These are phyloP conservation scores for Pycnococcus provasolii DNA, from an alignment of 139 green algal genomes.

Conservation along the genomic window DNA sequence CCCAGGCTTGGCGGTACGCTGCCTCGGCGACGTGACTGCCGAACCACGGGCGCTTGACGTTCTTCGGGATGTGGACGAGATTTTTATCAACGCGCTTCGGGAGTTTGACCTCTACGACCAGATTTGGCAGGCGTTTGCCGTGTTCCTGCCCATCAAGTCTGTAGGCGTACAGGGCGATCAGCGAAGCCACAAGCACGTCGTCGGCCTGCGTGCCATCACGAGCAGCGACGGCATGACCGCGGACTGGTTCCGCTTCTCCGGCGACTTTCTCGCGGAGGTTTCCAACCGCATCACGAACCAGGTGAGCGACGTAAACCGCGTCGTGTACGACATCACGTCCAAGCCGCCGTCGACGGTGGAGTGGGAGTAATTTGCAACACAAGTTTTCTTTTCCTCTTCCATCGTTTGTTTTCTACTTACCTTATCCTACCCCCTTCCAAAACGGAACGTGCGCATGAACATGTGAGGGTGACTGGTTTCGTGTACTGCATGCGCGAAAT, in stretches of 20 bases:
- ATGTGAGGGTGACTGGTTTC: too few species aligned
- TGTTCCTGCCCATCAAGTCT: constrained; percentile 84
- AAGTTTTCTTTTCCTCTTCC: too few species aligned
- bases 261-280: constrained; percentile 74
- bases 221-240: constrained; percentile 94
- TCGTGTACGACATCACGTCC: constrained; percentile 96
- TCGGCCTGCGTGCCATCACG: constrained; percentile 60
- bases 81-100: constrained; percentile 86
- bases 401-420: too few species aligned
- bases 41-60: constrained; percentile 49
- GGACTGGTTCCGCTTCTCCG: constrained; percentile 94
- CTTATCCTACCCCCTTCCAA: too few species aligned
- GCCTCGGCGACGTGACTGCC: constrained; percentile 88
- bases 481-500: too few species aligned
- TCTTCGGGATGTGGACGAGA: constrained; percentile 81
- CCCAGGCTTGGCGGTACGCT: constrained; percentile 85
- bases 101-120: constrained; percentile 94
- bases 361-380: constrained; percentile 71
- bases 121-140: constrained; percentile 99
- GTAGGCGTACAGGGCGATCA: constrained; percentile 76
- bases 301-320: constrained; percentile 78
- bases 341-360: constrained; percentile 98
- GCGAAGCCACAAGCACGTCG: constrained; percentile 84
- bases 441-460: too few species aligned
- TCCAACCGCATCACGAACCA: constrained; percentile 87